Base-by-base conservation (phyloP, 306 rosid species). In the Cotoneaster glaucophyllus region DNA sequence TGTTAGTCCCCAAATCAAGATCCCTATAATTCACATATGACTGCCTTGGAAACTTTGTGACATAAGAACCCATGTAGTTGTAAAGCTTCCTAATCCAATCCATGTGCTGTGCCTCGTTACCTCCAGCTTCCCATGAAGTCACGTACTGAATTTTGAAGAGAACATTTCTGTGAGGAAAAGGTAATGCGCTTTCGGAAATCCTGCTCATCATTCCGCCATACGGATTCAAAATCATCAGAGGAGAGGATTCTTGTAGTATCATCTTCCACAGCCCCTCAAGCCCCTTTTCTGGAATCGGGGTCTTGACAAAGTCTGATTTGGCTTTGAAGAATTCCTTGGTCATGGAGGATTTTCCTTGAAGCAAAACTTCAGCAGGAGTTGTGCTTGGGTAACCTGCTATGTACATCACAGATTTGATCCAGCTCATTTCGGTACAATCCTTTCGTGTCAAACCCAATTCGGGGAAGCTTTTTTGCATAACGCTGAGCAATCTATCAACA, bases 21-120 rank as follows among this genome's bases (percentile, higher is more conserved):
- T 94, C 98, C 58, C 93, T 90, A 26, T 94, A 94, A 50, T 94
- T 94, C 84, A 91, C 91, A 44, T 90, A 94, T 4, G 98, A 89
- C 48, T 82, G 79, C 80, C 98, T 91, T 14, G 98, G 98, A 52
- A 78, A 78, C 80, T 63, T 87, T 1, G 97, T 86, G 0, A 83
- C 98, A 65, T 87, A 88, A 29, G 96, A 88, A 11, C 86, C 61
- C 97, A 91, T 88, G 82, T 87, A 93, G n/a, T 84, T 81, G 70
- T 91, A 87, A 22, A 93, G 88, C 79, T 85, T 88, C 81, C 91
- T 85, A 11, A 91, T 91, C 98, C 98, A 91, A 0, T 87, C 83
- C 2, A 89, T 2, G 64, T 93, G 97, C 75, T 84, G 84, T 67
- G 78, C 18, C 15, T 70, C 77, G 67, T 77, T 72, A 67, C 77